A percentile compares a stretch with the other conserved stretches of the same genome.
Conservation (phyloP, 495 filamentous ascomycete genomes). For the Trichoderma erinaceum region DNA sequence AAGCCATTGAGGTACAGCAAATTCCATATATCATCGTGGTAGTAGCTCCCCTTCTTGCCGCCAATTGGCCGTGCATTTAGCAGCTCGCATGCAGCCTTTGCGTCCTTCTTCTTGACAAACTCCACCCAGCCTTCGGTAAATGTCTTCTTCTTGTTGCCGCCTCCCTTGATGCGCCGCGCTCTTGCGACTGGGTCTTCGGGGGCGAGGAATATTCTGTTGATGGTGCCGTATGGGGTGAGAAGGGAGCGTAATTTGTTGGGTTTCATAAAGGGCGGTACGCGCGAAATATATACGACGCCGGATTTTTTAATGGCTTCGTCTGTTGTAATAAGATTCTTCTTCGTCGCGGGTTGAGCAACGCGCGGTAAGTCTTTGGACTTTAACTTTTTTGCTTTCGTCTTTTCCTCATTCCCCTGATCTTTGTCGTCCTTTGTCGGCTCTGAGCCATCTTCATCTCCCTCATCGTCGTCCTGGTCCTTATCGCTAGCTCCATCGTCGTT, state of each 20-base stretch:
- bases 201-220: constrained; percentile 81
- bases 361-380: constrained; percentile 35
- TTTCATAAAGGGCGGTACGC: constrained; percentile 92
- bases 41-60: constrained; percentile 81
- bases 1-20: constrained; percentile 73
- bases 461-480: constrained; percentile 23
- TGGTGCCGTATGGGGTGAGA: constrained; percentile 68
- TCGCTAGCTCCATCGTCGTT: constrained; percentile 19
- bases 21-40: constrained; percentile 89
- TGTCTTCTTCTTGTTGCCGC: constrained; percentile 82
- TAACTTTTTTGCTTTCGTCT: constrained; percentile 22
- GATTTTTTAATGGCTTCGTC: constrained; percentile 55
- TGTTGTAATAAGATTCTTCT: constrained; percentile 54
- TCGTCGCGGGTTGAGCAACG: constrained; percentile 44
- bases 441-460: constrained; percentile 18
- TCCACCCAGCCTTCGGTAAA: constrained; percentile 96
- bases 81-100: constrained; percentile 76
- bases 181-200: constrained; percentile 66
- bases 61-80: constrained; percentile 78
- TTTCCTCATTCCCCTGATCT: constrained; percentile 19
- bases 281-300: constrained; percentile 83
- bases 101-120: constrained; percentile 65
- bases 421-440: constrained; percentile 19
- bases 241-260: constrained; percentile 72
- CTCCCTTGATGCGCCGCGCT: constrained; percentile 51